Conservation (phyloP, 1,284 basidiomycete genomes). For the Pisolithus thermaeus region DNA sequence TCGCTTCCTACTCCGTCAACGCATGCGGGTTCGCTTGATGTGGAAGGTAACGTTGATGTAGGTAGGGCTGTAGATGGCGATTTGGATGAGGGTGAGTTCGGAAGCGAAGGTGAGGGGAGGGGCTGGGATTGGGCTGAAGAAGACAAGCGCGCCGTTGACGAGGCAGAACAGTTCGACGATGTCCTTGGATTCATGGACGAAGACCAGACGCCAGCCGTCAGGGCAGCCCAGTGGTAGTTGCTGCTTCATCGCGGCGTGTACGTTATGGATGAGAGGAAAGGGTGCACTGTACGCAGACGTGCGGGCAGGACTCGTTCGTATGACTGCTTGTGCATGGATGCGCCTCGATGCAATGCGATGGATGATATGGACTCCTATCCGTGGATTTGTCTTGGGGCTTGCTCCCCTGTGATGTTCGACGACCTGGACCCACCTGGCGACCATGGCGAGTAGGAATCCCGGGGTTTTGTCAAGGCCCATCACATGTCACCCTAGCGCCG, state of each 20-base stretch:
- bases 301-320: too few species aligned
- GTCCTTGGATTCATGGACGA: slow-evolving; percentile 60
- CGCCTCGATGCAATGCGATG: too few species aligned
- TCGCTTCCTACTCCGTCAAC: slow-evolving; percentile 37
- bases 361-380: too few species aligned
- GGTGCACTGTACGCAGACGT: too few species aligned
- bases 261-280: too few species aligned
- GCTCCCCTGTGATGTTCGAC: too few species aligned
- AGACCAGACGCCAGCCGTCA: slow-evolving; percentile 34
- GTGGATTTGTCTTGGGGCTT: too few species aligned
- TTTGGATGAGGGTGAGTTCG: slow-evolving; percentile 1
- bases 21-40: slow-evolving; percentile 25
- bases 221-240: slow-evolving; percentile 5
- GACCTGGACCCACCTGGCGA: too few species aligned
- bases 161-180: slow-evolving; percentile 61
- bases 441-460: too few species aligned
- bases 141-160: slow-evolving; percentile 46
- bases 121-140: slow-evolving; percentile 46
- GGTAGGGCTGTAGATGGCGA: not conserved
- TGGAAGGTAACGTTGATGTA: not conserved
- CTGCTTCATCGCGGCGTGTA: not conserved
- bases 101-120: slow-evolving; percentile 29
- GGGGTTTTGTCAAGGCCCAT: too few species aligned
- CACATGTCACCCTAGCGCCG: too few species aligned
- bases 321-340: too few species aligned